These are phyloP conservation scores for Macroventuria anomochaeta DNA, from an alignment of 2,329 filamentous ascomycete species.

Conservation along the genomic window DNA sequence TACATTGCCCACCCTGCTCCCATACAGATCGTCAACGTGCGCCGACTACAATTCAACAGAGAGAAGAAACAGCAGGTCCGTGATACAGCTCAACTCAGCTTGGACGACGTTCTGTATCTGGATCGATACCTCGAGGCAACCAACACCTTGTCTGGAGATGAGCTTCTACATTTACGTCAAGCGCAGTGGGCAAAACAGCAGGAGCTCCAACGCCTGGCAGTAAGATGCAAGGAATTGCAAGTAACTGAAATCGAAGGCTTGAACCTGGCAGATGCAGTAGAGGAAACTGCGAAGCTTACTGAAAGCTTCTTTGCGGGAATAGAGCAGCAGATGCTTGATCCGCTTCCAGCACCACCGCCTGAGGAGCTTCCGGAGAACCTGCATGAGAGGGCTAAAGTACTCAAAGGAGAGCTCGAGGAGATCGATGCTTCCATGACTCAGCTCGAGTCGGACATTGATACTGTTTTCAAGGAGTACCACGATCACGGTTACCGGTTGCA, in stretches of 20 bases:
- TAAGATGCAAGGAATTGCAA: conserved; percentile 52
- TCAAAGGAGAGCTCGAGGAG: conserved; percentile 35
- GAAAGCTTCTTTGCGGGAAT: conserved; percentile 12
- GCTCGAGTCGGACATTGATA: conserved; percentile 58
- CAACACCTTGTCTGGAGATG: conserved; percentile 34
- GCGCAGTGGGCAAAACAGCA: conserved; percentile 78
- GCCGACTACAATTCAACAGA: conserved; percentile 76
- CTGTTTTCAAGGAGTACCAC: conserved; percentile 68
- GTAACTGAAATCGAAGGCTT: conserved; percentile 41
- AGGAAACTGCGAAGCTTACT: conserved; percentile 38
- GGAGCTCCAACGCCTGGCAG: conserved; percentile 64
- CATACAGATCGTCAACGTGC: conserved; percentile 86
- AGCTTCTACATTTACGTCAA: conserved; percentile 68
- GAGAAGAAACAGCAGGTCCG: conserved; percentile 55
- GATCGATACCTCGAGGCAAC: conserved; percentile 73
- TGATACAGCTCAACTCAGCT: conserved; percentile 67
- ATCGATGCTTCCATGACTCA: conserved; percentile 52
- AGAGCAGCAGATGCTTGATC: conserved; percentile 9
- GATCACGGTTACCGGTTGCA: conserved; percentile 81
- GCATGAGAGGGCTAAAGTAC: conserved; percentile 27
- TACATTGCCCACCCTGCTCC: conserved; percentile 72
- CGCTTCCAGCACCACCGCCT: conserved; percentile 28
- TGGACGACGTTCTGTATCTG: conserved; percentile 83
- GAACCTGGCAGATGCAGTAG: conserved; percentile 38
- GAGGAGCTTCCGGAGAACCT: conserved; percentile 31